These are phyloP conservation scores for Chrysophaeum taylorii DNA, from an alignment of 352 stramenopile genomes.

Conservation along the genomic window DNA sequence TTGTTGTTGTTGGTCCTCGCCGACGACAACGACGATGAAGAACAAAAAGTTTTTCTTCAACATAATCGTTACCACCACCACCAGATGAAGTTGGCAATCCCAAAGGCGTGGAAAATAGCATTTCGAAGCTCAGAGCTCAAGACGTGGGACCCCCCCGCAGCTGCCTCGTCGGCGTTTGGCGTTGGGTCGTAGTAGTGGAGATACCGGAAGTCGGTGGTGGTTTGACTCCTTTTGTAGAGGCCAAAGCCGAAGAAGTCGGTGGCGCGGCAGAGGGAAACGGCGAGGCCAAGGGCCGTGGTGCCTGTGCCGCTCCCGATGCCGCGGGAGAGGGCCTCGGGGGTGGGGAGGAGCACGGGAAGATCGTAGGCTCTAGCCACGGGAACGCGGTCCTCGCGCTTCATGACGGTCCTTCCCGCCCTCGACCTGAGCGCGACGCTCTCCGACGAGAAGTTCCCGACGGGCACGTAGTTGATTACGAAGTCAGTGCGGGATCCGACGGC, in stretches of 20 bases:
- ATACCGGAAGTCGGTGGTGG: background rate
- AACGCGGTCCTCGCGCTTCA: too few relatives aligned
- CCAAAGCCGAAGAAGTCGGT: background rate
- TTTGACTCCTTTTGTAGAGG: background rate
- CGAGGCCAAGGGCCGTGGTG: background rate
- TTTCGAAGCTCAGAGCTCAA: background rate
- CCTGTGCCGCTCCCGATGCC: background rate
- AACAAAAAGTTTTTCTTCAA: too few relatives aligned
- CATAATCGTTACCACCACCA: too few relatives aligned
- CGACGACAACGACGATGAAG: too few relatives aligned
- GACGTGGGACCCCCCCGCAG: background rate
- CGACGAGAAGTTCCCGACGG: too few relatives aligned
- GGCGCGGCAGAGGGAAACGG: background rate
- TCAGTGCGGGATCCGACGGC: background rate
- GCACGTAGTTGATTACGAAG: slow-evolving; percentile 1
- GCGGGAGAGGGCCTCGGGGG: too few relatives aligned
- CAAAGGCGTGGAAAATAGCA: background rate
- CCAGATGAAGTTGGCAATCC: background rate
- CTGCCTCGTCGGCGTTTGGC: background rate
- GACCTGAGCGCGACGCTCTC: too few relatives aligned
- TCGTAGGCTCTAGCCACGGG: too few relatives aligned
- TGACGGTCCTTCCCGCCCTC: too few relatives aligned
- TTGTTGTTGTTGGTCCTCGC: too few relatives aligned
- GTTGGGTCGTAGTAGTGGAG: background rate
- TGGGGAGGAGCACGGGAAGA: too few relatives aligned